Base-by-base conservation (phyloP, 371 early-diverging fungal species). In the Mortierella sp. region DNA sequence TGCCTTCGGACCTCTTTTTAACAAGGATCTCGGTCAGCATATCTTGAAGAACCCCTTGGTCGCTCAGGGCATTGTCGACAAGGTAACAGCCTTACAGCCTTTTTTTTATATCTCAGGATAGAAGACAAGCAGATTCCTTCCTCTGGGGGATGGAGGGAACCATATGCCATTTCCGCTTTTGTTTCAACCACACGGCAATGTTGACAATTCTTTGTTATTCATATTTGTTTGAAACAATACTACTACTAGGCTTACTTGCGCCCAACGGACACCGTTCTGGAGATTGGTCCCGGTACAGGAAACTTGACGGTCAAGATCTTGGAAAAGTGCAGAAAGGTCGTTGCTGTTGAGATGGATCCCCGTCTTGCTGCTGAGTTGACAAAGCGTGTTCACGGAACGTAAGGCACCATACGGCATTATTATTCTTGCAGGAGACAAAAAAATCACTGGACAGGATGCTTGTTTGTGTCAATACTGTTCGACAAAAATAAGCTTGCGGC, bases 241-340 rank as follows among this genome's bases (percentile, higher is more conserved):
- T 26, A n/a, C 34, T 7, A 16, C 34, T 90, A 96, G 95, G 99
- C 99, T 10, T 92, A 90, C 57, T 89, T 99, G 63, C 95, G 97
- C 80, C 91, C 96, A 44, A 98, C 99, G 4, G 99, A 99, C 89
- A 95, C 94, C 5, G 99, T 99, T 11, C 94, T 99, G 28, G 99
- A 99, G 93, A 95, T 99, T 73, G 99, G 99, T 89, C 99, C 99
- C 14, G 99, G 99, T 92, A 99, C 99, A n/a, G 99, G 99, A 89
- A 99, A 99, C 91, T 93, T 99, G 87, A 99, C 99, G 10, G 95
- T 99, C 52, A 96, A 97, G 90, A 97, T 99, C 74, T 92, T 99
- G 71, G 96, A 95, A 75, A 95, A 96, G 79, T 96, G 97, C 77
- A 99, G 99, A 88, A 98, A 96, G 90, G 97, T 98, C 16, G 89